Evolutionary conservation across 2,329 filamentous ascomycete genomes (phyloP).

Genomic region (Pleomassaria siparia): DNA sequence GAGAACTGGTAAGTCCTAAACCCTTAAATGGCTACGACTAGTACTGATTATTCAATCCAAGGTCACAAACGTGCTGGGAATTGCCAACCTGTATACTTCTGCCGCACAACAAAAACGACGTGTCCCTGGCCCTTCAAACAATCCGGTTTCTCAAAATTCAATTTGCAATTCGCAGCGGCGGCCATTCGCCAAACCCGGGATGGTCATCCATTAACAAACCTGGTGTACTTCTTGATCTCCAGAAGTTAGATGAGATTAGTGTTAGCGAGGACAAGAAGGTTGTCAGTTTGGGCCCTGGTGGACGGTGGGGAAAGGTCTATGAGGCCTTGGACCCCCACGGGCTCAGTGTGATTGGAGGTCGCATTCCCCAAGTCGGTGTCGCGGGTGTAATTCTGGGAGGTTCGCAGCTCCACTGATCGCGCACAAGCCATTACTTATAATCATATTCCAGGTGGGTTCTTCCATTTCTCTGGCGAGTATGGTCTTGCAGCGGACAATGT

Average conservation of each 20-base stretch:
- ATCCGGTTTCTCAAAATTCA: background rate
- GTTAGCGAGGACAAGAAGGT: background rate
- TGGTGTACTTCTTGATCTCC: constrained; percentile 10
- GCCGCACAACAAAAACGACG: constrained; percentile 3
- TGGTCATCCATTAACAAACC: constrained; percentile 9
- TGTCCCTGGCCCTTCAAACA: constrained; percentile 5
- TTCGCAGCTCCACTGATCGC: too few relatives aligned
- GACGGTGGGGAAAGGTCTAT: constrained; percentile 6
- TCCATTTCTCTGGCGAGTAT: constrained; percentile 14
- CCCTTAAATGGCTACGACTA: too few relatives aligned
- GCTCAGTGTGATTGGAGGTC: background rate
- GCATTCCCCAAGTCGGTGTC: background rate
- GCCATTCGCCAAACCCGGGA: constrained; percentile 14
- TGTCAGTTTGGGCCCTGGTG: constrained; percentile 6
- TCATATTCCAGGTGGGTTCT: constrained; percentile 16
- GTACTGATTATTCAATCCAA: too few relatives aligned
- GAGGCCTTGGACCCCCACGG: background rate
- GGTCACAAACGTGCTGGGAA: constrained; percentile 7
- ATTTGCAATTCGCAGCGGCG: constrained; percentile 17
- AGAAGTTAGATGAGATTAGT: constrained; percentile 5
- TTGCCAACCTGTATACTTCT: constrained; percentile 10
- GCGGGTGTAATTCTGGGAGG: constrained; percentile 4
- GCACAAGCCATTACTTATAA: background rate
- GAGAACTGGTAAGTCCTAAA: too few relatives aligned
- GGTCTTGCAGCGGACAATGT: constrained; percentile 15